A percentile compares a stretch with the other conserved stretches of the same genome.
Conservation (phyloP, 2,329 filamentous ascomycete genomes). For the Hyphodiscus sp. region DNA sequence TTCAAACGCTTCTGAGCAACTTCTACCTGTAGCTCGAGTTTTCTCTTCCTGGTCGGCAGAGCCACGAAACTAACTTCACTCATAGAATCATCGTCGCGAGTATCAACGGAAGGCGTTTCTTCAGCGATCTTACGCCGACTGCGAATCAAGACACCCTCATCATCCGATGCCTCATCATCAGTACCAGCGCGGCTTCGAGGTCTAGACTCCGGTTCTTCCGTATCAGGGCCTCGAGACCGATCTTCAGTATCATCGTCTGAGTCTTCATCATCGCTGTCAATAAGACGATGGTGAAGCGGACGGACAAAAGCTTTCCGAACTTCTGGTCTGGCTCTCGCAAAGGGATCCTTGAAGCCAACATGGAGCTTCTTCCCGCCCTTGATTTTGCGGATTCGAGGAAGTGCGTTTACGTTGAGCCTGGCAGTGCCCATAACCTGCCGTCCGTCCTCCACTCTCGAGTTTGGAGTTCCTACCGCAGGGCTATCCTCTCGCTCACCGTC, state of each 20-base stretch:
- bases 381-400: slow-evolving; percentile 70
- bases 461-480: slow-evolving; percentile 58
- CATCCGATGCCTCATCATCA: slow-evolving; percentile 43
- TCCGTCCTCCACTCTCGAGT: slow-evolving; percentile 56
- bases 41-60: slow-evolving; percentile 60
- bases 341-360: slow-evolving; percentile 60
- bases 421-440: slow-evolving; percentile 41
- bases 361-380: slow-evolving; percentile 54
- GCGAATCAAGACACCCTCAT: slow-evolving; percentile 21
- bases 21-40: slow-evolving; percentile 63
- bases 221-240: slow-evolving; percentile 62
- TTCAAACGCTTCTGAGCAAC: slow-evolving; percentile 72
- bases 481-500: slow-evolving; percentile 54
- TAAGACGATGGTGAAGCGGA: slow-evolving; percentile 73
- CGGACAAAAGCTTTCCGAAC: slow-evolving; percentile 58
- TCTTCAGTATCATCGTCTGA: slow-evolving; percentile 75
- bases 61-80: slow-evolving; percentile 65
- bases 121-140: slow-evolving; percentile 11
- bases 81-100: slow-evolving; percentile 57
- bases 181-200: slow-evolving; percentile 68
- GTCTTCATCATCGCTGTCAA: slow-evolving; percentile 72
- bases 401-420: slow-evolving; percentile 52
- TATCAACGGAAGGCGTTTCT: slow-evolving; percentile 34
- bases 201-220: slow-evolving; percentile 78
- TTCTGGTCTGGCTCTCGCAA: slow-evolving; percentile 54